A percentile compares a stretch with the other conserved stretches of the same genome.
Conservation (phyloP, 2,329 filamentous ascomycete species). For the Shiraia sp. region DNA sequence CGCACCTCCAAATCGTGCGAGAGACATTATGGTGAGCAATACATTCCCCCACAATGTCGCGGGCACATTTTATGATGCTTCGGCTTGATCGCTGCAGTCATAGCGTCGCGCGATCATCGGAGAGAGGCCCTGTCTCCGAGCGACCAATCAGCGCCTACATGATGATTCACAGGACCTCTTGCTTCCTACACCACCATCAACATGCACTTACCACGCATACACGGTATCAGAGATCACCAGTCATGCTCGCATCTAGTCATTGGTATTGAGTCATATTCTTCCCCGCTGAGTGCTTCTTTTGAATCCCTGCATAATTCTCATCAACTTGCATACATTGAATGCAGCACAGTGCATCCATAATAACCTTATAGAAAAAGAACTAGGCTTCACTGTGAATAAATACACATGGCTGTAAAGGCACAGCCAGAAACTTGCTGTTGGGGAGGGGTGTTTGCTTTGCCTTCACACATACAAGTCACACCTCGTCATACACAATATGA, state of each 20-base stretch:
- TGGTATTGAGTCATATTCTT: not conserved
- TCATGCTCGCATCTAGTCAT: no score
- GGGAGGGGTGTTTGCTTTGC: no score
- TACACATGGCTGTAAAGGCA: no score
- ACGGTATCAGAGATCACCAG: no score
- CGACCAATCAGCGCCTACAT: conserved; percentile 24
- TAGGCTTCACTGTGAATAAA: no score
- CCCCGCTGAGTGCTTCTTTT: no score
- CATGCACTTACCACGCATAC: not conserved
- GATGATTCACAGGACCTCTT: conserved; percentile 13
- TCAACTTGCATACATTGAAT: no score
- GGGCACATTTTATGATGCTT: conserved; percentile 31
- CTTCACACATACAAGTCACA: no score
- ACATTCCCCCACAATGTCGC: conserved; percentile 15
- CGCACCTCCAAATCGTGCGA: conserved; percentile 40
- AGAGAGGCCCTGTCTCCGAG: conserved; percentile 17
- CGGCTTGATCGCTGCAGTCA: conserved; percentile 24
- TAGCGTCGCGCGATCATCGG: conserved; percentile 16
- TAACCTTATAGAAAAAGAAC: no score
- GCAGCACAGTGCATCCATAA: no score
- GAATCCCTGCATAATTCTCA: no score
- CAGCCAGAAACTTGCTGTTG: no score
- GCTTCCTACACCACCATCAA: not conserved
- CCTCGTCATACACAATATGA: not conserved
- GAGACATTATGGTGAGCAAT: conserved; percentile 35